Percentiles rank a stretch among this genome's conserved stretches.
phyloP scores from a whole-genome alignment of 1,284 basidiomycete genomes.

The Trichosporon sp. region DNA sequence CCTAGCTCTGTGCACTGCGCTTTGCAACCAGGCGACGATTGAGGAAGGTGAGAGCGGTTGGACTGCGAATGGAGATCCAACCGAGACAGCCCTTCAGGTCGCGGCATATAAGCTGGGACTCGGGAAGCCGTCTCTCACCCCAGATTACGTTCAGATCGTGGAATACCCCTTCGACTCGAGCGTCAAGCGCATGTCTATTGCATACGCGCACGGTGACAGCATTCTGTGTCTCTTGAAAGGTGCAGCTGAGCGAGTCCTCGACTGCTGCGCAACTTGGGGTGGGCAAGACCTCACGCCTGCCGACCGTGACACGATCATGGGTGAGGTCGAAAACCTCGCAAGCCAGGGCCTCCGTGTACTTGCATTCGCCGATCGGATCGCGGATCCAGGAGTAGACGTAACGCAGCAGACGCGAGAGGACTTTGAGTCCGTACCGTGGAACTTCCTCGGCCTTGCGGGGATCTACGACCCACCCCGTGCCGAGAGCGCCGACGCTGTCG shows the following conservation, averaged over 20 bases:
- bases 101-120: slow-evolving; percentile 62
- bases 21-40: slow-evolving; percentile 61
- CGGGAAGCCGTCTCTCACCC: slow-evolving; percentile 52
- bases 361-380: slow-evolving; percentile 56
- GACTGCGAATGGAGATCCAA: slow-evolving; percentile 71
- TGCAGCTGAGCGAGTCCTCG: slow-evolving; percentile 66
- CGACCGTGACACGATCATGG: slow-evolving; percentile 57
- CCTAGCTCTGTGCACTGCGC: slow-evolving; percentile 57
- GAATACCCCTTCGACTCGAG: slow-evolving; percentile 67
- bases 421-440: slow-evolving; percentile 63
- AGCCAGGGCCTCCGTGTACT: slow-evolving; percentile 63
- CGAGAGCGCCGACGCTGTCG: slow-evolving; percentile 66
- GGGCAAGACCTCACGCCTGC: slow-evolving; percentile 38
- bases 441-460: slow-evolving; percentile 67
- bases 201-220: slow-evolving; percentile 46
- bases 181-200: slow-evolving; percentile 67
- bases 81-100: slow-evolving; percentile 68
- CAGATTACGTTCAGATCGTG: slow-evolving; percentile 49
- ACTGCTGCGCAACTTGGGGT: slow-evolving; percentile 59
- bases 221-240: slow-evolving; percentile 62
- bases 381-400: slow-evolving; percentile 53
- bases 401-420: slow-evolving; percentile 58
- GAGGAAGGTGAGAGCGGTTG: slow-evolving; percentile 60
- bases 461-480: slow-evolving; percentile 72
- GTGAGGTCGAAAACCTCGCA: slow-evolving; percentile 62